A percentile compares a stretch with the other conserved stretches of the same genome.
These are phyloP conservation scores for Nannizziopsis arthrosporioides DNA, from an alignment of 2,329 filamentous ascomycete genomes.

Conservation along the genomic window DNA sequence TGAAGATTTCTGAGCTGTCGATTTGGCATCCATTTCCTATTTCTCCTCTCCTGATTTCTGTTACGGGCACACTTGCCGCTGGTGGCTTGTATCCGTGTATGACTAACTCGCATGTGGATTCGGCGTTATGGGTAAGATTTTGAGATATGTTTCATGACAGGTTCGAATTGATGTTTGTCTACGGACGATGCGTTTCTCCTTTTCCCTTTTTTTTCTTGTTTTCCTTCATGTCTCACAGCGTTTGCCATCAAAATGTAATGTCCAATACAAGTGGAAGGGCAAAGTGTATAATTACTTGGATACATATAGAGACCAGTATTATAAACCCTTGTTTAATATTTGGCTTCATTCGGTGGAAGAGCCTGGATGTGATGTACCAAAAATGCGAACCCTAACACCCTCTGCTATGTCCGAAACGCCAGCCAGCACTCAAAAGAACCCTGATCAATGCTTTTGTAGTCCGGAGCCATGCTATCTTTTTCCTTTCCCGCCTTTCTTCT, in stretches of 20 bases:
- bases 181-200: slow-evolving; percentile 5
- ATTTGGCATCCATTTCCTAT: slow-evolving; percentile 3
- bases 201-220: not conserved
- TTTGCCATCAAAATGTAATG: not conserved
- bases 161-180: not conserved
- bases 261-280: not conserved
- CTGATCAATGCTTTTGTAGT: too few species aligned
- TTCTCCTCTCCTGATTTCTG: slow-evolving; percentile 1
- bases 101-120: slow-evolving; percentile 8
- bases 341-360: too few species aligned
- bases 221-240: not conserved
- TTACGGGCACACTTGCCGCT: not conserved
- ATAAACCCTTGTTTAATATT: too few species aligned
- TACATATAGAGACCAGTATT: too few species aligned
- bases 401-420: not conserved
- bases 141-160: not conserved
- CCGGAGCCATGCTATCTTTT: slow-evolving; percentile 46
- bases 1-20: slow-evolving; percentile 71
- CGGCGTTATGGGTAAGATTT: slow-evolving; percentile 10
- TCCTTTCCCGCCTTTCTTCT: slow-evolving; percentile 62
- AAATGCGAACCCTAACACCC: not conserved
- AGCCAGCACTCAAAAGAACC: not conserved
- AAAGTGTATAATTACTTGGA: not conserved
- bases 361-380: too few species aligned
- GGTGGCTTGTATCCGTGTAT: slow-evolving; percentile 8